Evolutionary conservation across 441 rosid genomes (phyloP).

Genomic region (Metrosideros polymorpha): DNA sequence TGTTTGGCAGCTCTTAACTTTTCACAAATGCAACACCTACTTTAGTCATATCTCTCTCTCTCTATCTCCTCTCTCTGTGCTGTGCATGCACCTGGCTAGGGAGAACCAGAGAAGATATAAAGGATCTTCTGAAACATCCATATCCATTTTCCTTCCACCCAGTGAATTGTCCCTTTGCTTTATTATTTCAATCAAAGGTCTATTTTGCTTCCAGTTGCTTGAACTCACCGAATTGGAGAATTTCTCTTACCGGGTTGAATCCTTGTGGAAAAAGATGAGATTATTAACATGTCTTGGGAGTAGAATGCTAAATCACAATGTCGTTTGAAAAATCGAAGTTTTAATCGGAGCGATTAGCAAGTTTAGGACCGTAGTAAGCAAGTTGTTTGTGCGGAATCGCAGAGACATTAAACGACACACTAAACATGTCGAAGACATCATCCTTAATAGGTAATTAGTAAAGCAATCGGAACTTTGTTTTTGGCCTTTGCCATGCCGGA

Average conservation of each 20-base stretch:
- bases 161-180: background rate
- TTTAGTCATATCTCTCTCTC: background rate
- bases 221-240: background rate
- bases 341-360: too few species aligned
- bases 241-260: background rate
- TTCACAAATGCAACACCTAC: background rate
- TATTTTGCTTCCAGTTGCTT: background rate
- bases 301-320: too few species aligned
- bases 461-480: too few species aligned
- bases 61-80: background rate
- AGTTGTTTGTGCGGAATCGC: too few species aligned
- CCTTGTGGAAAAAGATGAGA: background rate
- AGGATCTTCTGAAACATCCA: background rate
- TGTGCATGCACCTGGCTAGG: background rate
- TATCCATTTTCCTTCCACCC: background rate
- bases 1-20: background rate
- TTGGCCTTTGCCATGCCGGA: too few species aligned
- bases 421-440: too few species aligned
- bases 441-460: too few species aligned
- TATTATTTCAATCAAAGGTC: background rate
- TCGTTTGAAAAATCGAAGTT: too few species aligned
- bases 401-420: too few species aligned
- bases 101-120: background rate
- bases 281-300: too few species aligned
- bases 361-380: too few species aligned